These are phyloP conservation scores for Kalmusia sp. DNA, from an alignment of 2,329 filamentous ascomycete genomes.

Conservation along the genomic window DNA sequence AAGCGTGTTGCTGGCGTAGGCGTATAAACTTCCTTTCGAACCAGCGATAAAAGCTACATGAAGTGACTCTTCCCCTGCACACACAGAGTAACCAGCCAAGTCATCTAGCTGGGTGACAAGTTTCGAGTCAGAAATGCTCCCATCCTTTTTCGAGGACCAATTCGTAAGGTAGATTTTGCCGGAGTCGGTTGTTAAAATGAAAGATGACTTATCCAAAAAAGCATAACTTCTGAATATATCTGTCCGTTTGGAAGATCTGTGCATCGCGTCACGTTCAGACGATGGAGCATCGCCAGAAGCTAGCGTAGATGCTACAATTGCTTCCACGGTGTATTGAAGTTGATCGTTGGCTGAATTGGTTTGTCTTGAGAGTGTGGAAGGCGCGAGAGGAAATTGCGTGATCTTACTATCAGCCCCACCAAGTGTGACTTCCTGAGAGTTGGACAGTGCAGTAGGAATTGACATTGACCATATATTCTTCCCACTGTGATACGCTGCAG, in stretches of 20 bases:
- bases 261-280: background rate
- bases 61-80: conserved; percentile 45
- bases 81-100: conserved; percentile 58
- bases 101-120: conserved; percentile 43
- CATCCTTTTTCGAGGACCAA: conserved; percentile 9
- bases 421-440: conserved; percentile 23
- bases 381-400: conserved; percentile 25
- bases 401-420: conserved; percentile 85
- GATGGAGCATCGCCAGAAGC: background rate
- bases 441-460: conserved; percentile 10
- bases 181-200: conserved; percentile 65
- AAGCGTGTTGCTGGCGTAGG: conserved; percentile 34
- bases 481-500: conserved; percentile 73
- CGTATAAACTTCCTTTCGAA: conserved; percentile 51
- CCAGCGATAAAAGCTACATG: conserved; percentile 56
- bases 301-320: conserved; percentile 26
- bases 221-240: conserved; percentile 67
- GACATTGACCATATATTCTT: conserved; percentile 85
- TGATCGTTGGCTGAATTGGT: background rate
- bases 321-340: conserved; percentile 34
- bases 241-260: conserved; percentile 29
- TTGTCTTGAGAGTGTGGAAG: background rate
- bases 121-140: conserved; percentile 25
- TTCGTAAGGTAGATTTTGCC: conserved; percentile 62
- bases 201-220: conserved; percentile 61